phyloP scores from a whole-genome alignment of 495 filamentous ascomycete species.

The Oidiodendron maius region DNA sequence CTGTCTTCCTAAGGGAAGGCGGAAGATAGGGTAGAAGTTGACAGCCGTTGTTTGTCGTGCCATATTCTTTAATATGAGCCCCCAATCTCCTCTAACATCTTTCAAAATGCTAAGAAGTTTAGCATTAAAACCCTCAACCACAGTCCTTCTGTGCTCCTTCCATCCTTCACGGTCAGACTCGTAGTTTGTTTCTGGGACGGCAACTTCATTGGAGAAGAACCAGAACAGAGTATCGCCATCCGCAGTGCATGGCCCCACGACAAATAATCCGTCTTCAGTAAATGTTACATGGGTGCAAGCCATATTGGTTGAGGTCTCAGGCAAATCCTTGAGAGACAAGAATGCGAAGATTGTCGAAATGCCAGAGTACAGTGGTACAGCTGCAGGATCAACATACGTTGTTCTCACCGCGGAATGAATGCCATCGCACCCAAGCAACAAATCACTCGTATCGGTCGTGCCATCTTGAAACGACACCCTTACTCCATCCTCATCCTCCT shows the following conservation, averaged over 20 bases:
- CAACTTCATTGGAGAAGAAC: not conserved
- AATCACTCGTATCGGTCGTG: conserved; percentile 37
- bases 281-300: not conserved
- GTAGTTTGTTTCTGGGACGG: not conserved
- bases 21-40: not conserved
- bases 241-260: not conserved
- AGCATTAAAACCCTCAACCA: not conserved
- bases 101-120: not conserved
- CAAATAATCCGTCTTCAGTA: not conserved
- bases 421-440: conserved; percentile 58
- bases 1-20: conserved; percentile 2
- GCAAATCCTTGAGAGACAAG: not conserved
- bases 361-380: conserved; percentile 45
- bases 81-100: not conserved
- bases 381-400: conserved; percentile 41
- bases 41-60: not conserved
- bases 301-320: not conserved
- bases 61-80: not conserved
- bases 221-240: not conserved
- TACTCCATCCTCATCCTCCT: conserved; percentile 28
- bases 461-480: conserved; percentile 45
- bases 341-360: conserved; percentile 37
- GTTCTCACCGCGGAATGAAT: conserved; percentile 51
- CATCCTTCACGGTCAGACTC: not conserved
- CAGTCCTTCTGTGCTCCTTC: not conserved